These are phyloP conservation scores for Dothideomycetes sp. DNA, from an alignment of 2,329 filamentous ascomycete species.

Conservation along the genomic window DNA sequence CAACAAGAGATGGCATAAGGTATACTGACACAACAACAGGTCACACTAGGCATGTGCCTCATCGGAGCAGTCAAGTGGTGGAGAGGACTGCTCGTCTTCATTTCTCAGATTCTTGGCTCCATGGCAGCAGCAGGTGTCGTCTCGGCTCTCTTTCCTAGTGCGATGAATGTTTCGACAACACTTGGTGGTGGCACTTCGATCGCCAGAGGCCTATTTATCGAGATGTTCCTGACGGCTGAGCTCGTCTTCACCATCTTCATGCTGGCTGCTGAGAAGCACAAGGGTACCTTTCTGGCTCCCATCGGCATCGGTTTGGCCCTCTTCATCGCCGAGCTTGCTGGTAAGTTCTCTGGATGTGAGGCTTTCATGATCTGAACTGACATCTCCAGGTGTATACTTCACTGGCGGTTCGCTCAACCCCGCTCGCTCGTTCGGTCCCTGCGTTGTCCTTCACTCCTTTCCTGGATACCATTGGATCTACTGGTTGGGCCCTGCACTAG, in stretches of 20 bases:
- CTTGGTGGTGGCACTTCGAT: constrained; percentile 35
- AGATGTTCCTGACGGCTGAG: constrained; percentile 42
- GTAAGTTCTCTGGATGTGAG: constrained; percentile 19
- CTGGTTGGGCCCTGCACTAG: constrained; percentile 41
- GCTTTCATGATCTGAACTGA: not conserved
- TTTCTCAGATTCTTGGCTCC: constrained; percentile 37
- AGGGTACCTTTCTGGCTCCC: constrained; percentile 32
- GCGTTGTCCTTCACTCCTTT: constrained; percentile 23
- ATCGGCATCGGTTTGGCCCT: constrained; percentile 36
- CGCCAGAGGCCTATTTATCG: constrained; percentile 39
- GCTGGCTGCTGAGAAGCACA: constrained; percentile 35
- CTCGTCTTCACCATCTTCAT: constrained; percentile 42
- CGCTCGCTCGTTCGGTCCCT: constrained; percentile 27
- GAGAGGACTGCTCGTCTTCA: constrained; percentile 34
- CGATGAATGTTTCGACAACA: constrained; percentile 37
- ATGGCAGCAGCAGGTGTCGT: constrained; percentile 39
- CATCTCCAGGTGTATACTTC: constrained; percentile 33
- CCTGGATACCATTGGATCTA: constrained; percentile 36
- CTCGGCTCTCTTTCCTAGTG: constrained; percentile 36
- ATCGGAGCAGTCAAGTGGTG: constrained; percentile 40
- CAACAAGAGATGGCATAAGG: too few species aligned
- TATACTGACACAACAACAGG: constrained; percentile 17
- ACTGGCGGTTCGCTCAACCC: constrained; percentile 30
- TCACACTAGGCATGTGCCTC: constrained; percentile 40
- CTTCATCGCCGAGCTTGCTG: constrained; percentile 38